These are phyloP conservation scores for Raffaelea deltoideospora DNA, from an alignment of 2,329 filamentous ascomycete genomes.

Conservation along the genomic window DNA sequence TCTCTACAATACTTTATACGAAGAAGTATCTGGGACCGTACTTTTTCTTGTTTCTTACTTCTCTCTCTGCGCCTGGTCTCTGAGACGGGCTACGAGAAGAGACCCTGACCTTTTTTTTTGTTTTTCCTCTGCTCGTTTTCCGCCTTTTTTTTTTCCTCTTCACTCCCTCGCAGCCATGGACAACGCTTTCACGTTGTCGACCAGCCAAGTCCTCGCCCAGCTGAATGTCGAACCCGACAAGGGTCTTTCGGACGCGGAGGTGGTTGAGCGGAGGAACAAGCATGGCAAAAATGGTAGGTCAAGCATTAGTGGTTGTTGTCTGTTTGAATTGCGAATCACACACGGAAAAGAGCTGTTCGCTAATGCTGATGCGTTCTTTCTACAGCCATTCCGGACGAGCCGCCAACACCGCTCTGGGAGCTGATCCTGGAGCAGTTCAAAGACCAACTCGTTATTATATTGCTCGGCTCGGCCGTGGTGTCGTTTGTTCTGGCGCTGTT, in stretches of 20 bases:
- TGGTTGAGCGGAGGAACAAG: constrained; percentile 37
- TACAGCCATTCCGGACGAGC: constrained; percentile 61
- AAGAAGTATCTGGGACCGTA: too few relatives aligned
- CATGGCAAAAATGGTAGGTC: constrained; percentile 51
- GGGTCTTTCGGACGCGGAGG: constrained; percentile 46
- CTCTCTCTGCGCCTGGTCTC: too few relatives aligned
- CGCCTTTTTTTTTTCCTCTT: not conserved
- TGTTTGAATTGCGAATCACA: not conserved
- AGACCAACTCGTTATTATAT: constrained; percentile 91
- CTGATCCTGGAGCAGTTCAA: constrained; percentile 98
- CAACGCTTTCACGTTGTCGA: constrained; percentile 43
- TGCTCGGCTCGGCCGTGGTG: constrained; percentile 81
- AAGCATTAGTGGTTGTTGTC: not conserved
- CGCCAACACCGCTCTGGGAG: constrained; percentile 90
- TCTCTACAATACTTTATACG: too few relatives aligned
- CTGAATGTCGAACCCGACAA: constrained; percentile 39
- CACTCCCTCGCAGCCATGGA: constrained; percentile 38
- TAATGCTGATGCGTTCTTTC: not conserved
- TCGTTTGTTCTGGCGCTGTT: constrained; percentile 90
- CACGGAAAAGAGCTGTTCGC: not conserved
- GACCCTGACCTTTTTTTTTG: not conserved
- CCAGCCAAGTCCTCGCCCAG: constrained; percentile 40
- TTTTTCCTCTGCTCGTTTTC: not conserved
- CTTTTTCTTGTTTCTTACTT: not conserved
- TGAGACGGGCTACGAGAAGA: too few relatives aligned